Evolutionary conservation across 2,329 filamentous ascomycete species (phyloP).

Genomic region (Alternaria gansuensis): DNA sequence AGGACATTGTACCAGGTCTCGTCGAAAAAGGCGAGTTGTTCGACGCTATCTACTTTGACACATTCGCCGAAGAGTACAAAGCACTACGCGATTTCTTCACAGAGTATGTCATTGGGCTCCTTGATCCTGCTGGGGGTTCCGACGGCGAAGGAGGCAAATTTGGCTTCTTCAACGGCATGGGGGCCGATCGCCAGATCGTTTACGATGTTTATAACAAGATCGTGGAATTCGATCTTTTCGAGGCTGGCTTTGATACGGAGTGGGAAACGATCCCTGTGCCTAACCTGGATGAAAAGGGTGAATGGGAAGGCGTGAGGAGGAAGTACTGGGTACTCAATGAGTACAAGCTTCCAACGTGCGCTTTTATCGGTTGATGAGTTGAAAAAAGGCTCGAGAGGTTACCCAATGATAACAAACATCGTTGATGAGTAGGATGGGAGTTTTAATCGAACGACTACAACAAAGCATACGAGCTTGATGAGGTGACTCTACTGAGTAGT

Average conservation of each 20-base stretch:
- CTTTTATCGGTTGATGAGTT: constrained; percentile 69
- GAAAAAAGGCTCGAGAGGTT: background rate
- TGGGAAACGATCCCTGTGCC: constrained; percentile 83
- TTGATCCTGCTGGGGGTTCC: constrained; percentile 64
- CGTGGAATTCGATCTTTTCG: constrained; percentile 86
- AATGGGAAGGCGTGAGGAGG: constrained; percentile 88
- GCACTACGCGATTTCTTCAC: constrained; percentile 87
- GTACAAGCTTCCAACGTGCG: constrained; percentile 78
- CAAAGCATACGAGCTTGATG: background rate
- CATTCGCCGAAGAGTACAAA: constrained; percentile 91
- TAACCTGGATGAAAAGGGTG: constrained; percentile 72
- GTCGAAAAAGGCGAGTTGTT: constrained; percentile 56
- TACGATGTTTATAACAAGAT: constrained; percentile 95
- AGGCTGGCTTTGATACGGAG: constrained; percentile 87
- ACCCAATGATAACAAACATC: background rate
- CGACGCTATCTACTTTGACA: constrained; percentile 86
- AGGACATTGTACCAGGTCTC: constrained; percentile 58
- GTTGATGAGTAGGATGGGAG: background rate
- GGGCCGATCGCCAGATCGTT: constrained; percentile 88
- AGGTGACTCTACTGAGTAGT: background rate
- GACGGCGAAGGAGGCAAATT: constrained; percentile 61
- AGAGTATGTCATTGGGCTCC: constrained; percentile 81
- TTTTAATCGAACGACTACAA: background rate
- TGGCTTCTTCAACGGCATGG: constrained; percentile 77
- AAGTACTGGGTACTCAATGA: constrained; percentile 88